A percentile compares a stretch with the other conserved stretches of the same genome.
Conservation (phyloP, 1,284 basidiomycete species). For the Trichosporon ovoides region DNA sequence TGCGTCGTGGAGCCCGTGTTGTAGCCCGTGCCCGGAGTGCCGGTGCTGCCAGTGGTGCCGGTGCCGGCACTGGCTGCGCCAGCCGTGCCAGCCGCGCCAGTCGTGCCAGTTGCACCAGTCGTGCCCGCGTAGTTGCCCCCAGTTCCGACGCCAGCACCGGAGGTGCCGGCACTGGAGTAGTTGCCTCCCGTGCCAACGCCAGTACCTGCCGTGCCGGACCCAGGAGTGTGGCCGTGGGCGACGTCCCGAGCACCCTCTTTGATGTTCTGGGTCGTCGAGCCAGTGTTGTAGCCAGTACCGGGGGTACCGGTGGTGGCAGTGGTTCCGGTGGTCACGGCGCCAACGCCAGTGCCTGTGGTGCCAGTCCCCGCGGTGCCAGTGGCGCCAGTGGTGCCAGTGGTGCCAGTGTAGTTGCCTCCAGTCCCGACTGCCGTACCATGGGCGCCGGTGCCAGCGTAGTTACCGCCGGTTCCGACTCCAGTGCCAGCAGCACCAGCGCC, state of each 20-base stretch:
- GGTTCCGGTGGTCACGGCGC: too few relatives aligned
- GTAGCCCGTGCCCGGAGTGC: neutral
- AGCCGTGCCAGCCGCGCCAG: too few relatives aligned
- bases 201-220: too few relatives aligned
- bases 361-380: neutral
- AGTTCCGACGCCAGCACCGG: too few relatives aligned
- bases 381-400: neutral
- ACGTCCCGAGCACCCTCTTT: slow-evolving; percentile 31
- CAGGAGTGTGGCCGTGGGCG: slow-evolving; percentile 13
- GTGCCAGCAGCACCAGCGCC: neutral
- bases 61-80: too few relatives aligned
- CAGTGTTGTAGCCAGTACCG: slow-evolving; percentile 10
- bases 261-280: slow-evolving; percentile 25
- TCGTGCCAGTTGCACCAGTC: neutral
- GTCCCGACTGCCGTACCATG: too few relatives aligned
- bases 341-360: neutral
- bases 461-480: neutral
- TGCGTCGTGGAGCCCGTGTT: neutral
- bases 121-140: neutral
- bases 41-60: slow-evolving; percentile 1
- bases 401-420: neutral
- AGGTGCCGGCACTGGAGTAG: neutral
- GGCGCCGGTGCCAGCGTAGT: neutral
- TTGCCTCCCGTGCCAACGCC: neutral
- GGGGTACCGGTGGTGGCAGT: slow-evolving; percentile 1